A percentile compares a stretch with the other conserved stretches of the same genome.
These are phyloP conservation scores for Coemansia sp. DNA, from an alignment of 192 early-diverging fungal genomes.

Conservation along the genomic window DNA sequence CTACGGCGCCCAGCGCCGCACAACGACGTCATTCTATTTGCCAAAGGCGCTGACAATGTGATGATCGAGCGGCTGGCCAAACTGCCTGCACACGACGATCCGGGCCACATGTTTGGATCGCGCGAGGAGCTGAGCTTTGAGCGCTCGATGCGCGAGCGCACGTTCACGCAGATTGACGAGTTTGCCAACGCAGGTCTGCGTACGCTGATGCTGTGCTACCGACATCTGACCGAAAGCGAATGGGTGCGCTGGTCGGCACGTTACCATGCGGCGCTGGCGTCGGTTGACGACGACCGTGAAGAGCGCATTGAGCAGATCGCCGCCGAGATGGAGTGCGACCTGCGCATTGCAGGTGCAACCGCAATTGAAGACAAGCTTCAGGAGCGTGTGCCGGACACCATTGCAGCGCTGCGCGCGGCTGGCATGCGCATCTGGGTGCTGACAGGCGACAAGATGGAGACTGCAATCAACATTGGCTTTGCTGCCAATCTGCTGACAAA, in stretches of 20 bases:
- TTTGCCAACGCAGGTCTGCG: conserved; percentile 87
- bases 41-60: conserved; percentile 96
- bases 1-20: conserved; percentile 68
- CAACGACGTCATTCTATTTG: conserved; percentile 81
- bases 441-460: conserved; percentile 98
- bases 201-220: conserved; percentile 84
- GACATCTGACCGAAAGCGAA: conserved; percentile 65
- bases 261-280: conserved; percentile 72
- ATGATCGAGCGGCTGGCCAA: conserved; percentile 73
- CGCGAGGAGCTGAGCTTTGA: conserved; percentile 51
- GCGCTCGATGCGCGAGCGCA: conserved; percentile 58
- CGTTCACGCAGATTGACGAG: conserved; percentile 65
- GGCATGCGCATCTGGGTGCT: conserved; percentile 98
- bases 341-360: conserved; percentile 87
- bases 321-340: conserved; percentile 76
- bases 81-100: conserved; percentile 17
- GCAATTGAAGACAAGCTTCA: conserved; percentile 98
- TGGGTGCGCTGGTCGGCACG: conserved; percentile 74
- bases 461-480: conserved; percentile 98
- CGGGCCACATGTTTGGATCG: conserved; percentile 19
- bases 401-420: conserved; percentile 75
- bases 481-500: conserved; percentile 69
- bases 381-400: conserved; percentile 91
- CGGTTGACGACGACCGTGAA: conserved; percentile 70
- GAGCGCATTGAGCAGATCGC: conserved; percentile 68